Base-by-base conservation (phyloP, 257 asterid genomes). In the Petrea volubilis region DNA sequence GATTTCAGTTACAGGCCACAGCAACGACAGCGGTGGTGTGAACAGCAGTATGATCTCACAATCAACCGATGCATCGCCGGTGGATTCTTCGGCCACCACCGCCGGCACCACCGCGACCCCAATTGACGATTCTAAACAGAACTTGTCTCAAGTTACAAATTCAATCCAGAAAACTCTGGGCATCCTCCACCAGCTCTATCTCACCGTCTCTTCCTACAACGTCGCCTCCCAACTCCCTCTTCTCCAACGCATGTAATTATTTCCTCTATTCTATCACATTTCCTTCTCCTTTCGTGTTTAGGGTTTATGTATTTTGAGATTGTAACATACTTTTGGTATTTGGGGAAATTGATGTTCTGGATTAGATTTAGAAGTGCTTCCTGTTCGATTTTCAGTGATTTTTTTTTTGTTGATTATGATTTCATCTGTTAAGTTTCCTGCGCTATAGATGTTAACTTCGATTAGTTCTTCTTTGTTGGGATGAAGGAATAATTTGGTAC, bases 161-260 rank as follows among this genome's bases (percentile, higher is more conserved):
- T 90, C 98, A 0, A 78, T 87, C 23, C 92, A 92, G 75, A 92
- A 92, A 87, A 91, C 88, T 49, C 86, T 95, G 6, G 97, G 96
- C 41, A 65, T 82, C 55, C 86, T 90, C 60, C 93, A 86, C 80
- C 90, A 86, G 83, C 93, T 86, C 67, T 75, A 84, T 75, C 91
- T 88, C 74, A 88, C 91, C 6, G 89, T 88, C 44, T 90, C 97
- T 72, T 83, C 95, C 55, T 88, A 77, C 82, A 90, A 88, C 61
- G 85, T 82, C 24, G 64, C 74, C 56, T 68, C 74, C 21, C 74
- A 68, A 43, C 74, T 68, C 70, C 92, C 96, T 25, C 94, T 88
- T 67, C 94, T 92, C 57, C 92, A 88, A 56, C 94, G 96, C 86
- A 74, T 88, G 98, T 92, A 82, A 73, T 40, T 53, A 5, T 10